Conservation (phyloP, 129 eudicot genomes). For the Tagetes patula region DNA sequence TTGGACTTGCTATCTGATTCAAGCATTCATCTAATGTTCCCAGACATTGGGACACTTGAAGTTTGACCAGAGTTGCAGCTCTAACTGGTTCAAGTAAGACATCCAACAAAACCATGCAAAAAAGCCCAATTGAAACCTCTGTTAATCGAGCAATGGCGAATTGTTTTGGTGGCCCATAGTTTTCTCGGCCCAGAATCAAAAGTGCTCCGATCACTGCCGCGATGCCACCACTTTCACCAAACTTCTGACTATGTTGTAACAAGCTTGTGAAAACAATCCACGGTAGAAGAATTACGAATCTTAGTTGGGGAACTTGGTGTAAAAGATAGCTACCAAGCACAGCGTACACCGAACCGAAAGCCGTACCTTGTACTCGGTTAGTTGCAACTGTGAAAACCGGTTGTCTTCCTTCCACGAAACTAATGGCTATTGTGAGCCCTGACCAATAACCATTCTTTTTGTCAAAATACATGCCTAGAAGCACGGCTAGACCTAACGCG, state of each 20-base stretch:
- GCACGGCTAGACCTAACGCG: slow-evolving; percentile 62
- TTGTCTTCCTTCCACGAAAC: slow-evolving; percentile 54
- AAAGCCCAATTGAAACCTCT: slow-evolving; percentile 72
- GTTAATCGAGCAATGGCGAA: slow-evolving; percentile 70
- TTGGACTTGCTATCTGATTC: slow-evolving; percentile 19
- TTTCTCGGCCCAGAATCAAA: slow-evolving; percentile 64
- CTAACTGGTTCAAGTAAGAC: slow-evolving; percentile 52
- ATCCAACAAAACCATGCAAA: slow-evolving; percentile 55
- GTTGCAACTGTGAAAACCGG: slow-evolving; percentile 62
- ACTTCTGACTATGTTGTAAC: slow-evolving; percentile 67
- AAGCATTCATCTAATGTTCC: slow-evolving; percentile 48
- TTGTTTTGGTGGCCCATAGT: slow-evolving; percentile 63
- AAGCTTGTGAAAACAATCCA: slow-evolving; percentile 80
- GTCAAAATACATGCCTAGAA: slow-evolving; percentile 62
- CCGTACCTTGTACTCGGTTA: slow-evolving; percentile 79
- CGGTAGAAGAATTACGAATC: slow-evolving; percentile 62
- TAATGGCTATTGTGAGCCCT: slow-evolving; percentile 77
- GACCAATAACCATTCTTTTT: slow-evolving; percentile 78
- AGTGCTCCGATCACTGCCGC: slow-evolving; percentile 77
- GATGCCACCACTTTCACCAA: slow-evolving; percentile 71
- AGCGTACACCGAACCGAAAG: slow-evolving; percentile 74
- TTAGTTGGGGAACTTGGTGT: slow-evolving; percentile 35
- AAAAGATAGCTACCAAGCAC: slow-evolving; percentile 61
- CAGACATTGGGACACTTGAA: slow-evolving; percentile 43
- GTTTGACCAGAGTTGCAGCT: slow-evolving; percentile 64